phyloP scores from a whole-genome alignment of 208 protist species.

The Wallacemonas sp. region DNA sequence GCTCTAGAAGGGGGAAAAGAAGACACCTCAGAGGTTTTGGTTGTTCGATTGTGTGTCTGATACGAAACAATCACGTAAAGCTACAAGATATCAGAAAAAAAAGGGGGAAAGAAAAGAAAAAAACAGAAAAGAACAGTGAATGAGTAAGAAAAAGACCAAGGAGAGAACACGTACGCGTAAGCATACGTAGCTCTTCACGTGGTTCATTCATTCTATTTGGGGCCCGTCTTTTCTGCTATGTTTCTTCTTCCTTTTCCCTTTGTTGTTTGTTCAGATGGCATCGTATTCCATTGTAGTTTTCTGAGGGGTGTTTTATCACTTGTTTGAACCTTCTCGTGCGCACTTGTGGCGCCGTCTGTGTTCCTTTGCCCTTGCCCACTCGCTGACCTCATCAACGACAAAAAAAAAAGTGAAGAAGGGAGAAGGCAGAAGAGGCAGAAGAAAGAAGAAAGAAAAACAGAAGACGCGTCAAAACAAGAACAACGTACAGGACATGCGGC shows the following conservation, averaged over 20 bases:
- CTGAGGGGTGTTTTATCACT: conserved; percentile 13
- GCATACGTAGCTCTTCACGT: no score
- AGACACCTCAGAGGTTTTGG: not conserved
- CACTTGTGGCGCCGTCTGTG: no score
- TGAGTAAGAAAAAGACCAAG: conserved; percentile 5
- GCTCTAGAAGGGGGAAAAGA: not conserved
- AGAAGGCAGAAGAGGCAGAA: no score
- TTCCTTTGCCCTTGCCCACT: no score
- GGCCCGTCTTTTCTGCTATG: no score
- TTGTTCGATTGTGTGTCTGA: not conserved
- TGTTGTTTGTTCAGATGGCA: conserved; percentile 14
- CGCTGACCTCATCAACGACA: no score
- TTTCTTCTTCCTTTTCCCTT: no score
- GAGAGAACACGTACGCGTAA: not conserved
- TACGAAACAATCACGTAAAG: conserved; percentile 5
- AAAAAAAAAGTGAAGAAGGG: no score
- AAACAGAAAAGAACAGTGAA: conserved; percentile 19
- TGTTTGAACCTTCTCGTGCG: not conserved
- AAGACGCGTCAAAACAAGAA: conserved; percentile 4
- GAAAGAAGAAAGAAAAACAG: conserved; percentile 19
- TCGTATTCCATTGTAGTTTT: no score
- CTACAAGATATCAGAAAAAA: conserved; percentile 23
- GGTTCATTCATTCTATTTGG: no score
- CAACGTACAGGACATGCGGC: conserved; percentile 1
- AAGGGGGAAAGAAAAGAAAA: conserved; percentile 16